A percentile compares a stretch with the other conserved stretches of the same genome.
These are phyloP conservation scores for Colletotrichum liriopes DNA, from an alignment of 2,329 filamentous ascomycete genomes.

Conservation along the genomic window DNA sequence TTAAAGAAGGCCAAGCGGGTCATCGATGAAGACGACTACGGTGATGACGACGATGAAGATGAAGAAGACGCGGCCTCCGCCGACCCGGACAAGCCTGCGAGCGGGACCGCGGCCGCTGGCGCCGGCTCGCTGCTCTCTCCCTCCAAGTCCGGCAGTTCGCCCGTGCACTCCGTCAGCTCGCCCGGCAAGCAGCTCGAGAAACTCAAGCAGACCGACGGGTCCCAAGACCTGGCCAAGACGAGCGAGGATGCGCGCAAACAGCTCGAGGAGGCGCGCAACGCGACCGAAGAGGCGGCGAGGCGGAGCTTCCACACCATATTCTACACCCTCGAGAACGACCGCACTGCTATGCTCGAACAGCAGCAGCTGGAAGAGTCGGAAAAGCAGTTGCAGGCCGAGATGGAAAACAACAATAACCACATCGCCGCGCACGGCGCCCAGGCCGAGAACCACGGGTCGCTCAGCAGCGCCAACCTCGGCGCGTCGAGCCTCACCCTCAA, in stretches of 20 bases:
- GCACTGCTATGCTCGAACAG: conserved; percentile 97
- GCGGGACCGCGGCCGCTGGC: conserved; percentile 64
- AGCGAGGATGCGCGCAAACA: conserved; percentile 93
- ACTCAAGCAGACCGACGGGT: conserved; percentile 64
- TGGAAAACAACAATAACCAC: conserved; percentile 75
- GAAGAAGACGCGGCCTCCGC: conserved; percentile 77
- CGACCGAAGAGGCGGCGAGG: conserved; percentile 90
- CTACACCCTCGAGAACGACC: conserved; percentile 95
- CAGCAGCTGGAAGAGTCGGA: conserved; percentile 97
- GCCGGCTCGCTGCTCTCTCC: conserved; percentile 76
- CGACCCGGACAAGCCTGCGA: conserved; percentile 68
- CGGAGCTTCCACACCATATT: conserved; percentile 94
- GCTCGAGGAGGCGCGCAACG: conserved; percentile 91
- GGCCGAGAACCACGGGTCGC: conserved; percentile 83
- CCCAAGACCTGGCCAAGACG: conserved; percentile 74
- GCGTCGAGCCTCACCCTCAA: conserved; percentile 97
- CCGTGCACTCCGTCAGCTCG: conserved; percentile 74
- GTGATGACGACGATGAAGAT: conserved; percentile 86
- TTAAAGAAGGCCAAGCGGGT: conserved; percentile 82
- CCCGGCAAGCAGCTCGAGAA: conserved; percentile 70
- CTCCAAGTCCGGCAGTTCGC: conserved; percentile 79
- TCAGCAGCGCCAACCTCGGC: conserved; percentile 94
- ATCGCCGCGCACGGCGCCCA: conserved; percentile 65
- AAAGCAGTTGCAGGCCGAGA: conserved; percentile 95
- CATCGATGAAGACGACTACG: conserved; percentile 90